These are phyloP conservation scores for Picochlorum sp. DNA, from an alignment of 139 green algal species.

Conservation along the genomic window DNA sequence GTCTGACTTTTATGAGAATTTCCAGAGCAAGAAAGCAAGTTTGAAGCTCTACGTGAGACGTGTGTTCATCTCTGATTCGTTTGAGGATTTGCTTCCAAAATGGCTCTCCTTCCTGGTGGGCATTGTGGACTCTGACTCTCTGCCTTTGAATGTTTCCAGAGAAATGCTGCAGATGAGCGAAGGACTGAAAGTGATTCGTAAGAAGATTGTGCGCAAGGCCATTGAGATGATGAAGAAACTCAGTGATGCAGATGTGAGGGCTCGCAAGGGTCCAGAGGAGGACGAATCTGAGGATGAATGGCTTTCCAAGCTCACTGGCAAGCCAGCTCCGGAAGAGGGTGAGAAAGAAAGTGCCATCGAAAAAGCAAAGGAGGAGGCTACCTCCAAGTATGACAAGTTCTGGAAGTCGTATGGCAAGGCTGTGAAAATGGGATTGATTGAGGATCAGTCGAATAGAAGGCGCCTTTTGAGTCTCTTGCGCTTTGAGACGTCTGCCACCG, in stretches of 20 bases:
- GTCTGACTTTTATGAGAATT: conserved; percentile 66
- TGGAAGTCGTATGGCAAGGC: conserved; percentile 81
- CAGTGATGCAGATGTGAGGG: conserved; percentile 57
- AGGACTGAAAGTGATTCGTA: conserved; percentile 96
- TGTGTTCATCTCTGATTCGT: conserved; percentile 91
- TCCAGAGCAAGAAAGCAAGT: conserved; percentile 67
- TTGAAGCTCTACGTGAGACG: conserved; percentile 92
- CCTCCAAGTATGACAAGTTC: conserved; percentile 77
- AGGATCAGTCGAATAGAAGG: conserved; percentile 82
- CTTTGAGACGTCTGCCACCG: conserved; percentile 66
- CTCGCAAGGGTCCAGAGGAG: conserved; percentile 7
- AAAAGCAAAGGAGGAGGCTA: conserved; percentile 26
- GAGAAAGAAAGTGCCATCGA: conserved; percentile 32
- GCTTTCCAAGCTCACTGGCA: conserved; percentile 5
- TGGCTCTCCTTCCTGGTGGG: conserved; percentile 80
- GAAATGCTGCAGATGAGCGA: conserved; percentile 91
- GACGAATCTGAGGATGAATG: conserved; percentile 20
- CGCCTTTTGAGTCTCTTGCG: conserved; percentile 77
- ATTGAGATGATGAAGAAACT: conserved; percentile 92
- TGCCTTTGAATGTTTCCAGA: conserved; percentile 87
- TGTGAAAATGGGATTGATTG: conserved; percentile 96
- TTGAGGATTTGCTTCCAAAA: conserved; percentile 87
- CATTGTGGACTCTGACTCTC: conserved; percentile 93
- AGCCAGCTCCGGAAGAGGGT: conserved; percentile 12
- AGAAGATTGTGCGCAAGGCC: conserved; percentile 91